Percentiles rank a stretch among this genome's conserved stretches.
Evolutionary conservation across 768 basidiomycete genomes (phyloP).

Genomic region (Lactifluus subvellereus): DNA sequence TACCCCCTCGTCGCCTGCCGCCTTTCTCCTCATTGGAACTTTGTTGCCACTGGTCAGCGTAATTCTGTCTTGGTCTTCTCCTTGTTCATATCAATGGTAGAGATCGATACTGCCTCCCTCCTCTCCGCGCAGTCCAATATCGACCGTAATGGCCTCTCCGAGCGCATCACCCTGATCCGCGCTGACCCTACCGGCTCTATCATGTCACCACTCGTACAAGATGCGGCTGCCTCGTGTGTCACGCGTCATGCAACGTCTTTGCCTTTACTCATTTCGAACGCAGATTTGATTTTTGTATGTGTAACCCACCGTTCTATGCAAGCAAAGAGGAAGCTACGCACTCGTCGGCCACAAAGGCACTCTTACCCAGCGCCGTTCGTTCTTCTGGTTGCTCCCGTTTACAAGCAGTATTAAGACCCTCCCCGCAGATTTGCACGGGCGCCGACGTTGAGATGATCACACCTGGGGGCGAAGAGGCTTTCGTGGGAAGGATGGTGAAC

Average conservation of each 20-base stretch:
- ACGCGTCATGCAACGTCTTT: neutral
- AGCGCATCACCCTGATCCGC: constrained; percentile 45
- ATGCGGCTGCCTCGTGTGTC: constrained; percentile 6
- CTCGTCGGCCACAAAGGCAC: constrained; percentile 58
- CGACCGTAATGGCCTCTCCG: constrained; percentile 45
- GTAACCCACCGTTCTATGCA: constrained; percentile 95
- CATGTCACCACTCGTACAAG: constrained; percentile 37
- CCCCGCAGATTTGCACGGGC: constrained; percentile 72
- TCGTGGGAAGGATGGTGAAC: constrained; percentile 68
- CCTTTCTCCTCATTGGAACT: constrained; percentile 46
- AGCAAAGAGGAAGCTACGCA: constrained; percentile 58
- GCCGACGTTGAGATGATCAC: constrained; percentile 86
- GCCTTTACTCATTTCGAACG: neutral
- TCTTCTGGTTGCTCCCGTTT: neutral
- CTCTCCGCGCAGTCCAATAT: constrained; percentile 53
- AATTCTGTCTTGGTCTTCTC: neutral
- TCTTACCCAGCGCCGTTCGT: constrained; percentile 64
- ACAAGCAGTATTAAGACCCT: neutral
- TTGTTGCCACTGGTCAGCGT: constrained; percentile 61
- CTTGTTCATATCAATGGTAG: constrained; percentile 34
- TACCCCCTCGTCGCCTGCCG: constrained; percentile 75
- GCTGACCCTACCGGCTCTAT: constrained; percentile 38
- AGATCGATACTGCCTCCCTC: constrained; percentile 64
- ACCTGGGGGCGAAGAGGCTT: constrained; percentile 75
- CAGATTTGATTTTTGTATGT: constrained; percentile 80